Evolutionary conservation across 1,139 yeast genomes (phyloP), one percentile per base, ranked within the genome.

Genomic region (Pichia sp.): DNA sequence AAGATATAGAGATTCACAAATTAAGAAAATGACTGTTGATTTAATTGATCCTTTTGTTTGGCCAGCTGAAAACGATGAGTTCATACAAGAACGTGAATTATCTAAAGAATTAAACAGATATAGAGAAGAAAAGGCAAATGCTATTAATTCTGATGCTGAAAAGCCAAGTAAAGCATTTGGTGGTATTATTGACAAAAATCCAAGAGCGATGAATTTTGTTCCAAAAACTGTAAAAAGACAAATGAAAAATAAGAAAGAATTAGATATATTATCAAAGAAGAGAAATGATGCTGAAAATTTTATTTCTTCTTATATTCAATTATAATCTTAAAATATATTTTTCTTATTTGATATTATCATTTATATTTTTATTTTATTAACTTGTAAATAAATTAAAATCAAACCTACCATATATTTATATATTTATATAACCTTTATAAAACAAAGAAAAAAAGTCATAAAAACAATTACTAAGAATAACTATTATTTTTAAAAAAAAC

Each of bases 1-100:
- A 64, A 59, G 67, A 52, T 57, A 50, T 41, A 78, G 96, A 66
- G 70, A 73, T 7, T 82, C 95, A 2, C 96, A 87, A 66, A 76
- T 77, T 56, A 90, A 90, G 70, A 87, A 89, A 66, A 90, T 90
- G 97, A 89, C 96, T 20, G 82, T 89, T 44, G 96, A 87, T 58
- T 84, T 90, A 92, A 80, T 78, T 45, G 87, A 87, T 53, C 97
- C 97, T 22, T 90, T 90, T 60, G 74, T 89, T 41, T 90, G 97
- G 97, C 97, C 97, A 3, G 82, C 75, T 40, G 80, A 81, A 55
- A 67, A 74, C 8, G 47, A 41, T 24, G 56, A 49, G 25, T 59
- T 55, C 45, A 58, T 62, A 33, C 65, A 67, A 28, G 69, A 71
- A 53, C 60, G 62, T 33, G 57, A 64, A 16, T 59, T 70, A 48